Percentiles rank a stretch among this genome's conserved stretches.
phyloP scores from a whole-genome alignment of 305 asterid genomes.

The Fraxinus xanthoxyloides region DNA sequence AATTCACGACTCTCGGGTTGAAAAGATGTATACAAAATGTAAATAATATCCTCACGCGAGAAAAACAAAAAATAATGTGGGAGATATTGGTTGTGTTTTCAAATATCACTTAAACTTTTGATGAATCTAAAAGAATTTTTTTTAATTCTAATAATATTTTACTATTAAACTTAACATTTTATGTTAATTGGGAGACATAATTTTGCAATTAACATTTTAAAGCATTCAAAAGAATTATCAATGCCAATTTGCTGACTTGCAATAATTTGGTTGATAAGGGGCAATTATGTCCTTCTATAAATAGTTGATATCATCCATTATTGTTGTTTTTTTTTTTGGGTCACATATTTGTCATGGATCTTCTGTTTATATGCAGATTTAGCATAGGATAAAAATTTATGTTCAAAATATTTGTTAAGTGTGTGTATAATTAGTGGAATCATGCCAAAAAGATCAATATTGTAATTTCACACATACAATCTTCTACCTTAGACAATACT shows the following conservation, averaged over 20 bases:
- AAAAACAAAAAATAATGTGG: neutral
- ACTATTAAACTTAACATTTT: neutral
- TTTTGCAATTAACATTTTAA: neutral
- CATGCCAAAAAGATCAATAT: slow-evolving; percentile 16
- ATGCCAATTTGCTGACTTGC: neutral
- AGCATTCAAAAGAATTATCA: neutral
- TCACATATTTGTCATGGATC: neutral
- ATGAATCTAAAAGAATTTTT: no score
- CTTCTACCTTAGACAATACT: slow-evolving; percentile 8
- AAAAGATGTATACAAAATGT: no score
- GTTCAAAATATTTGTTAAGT: neutral
- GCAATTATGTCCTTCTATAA: neutral
- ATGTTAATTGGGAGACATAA: neutral
- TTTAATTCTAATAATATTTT: no score
- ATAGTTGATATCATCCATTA: neutral
- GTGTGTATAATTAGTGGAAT: neutral
- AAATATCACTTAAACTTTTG: no score
- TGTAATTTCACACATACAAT: neutral
- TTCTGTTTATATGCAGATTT: neutral
- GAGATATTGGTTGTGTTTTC: neutral
- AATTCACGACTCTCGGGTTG: neutral
- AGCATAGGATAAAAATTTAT: neutral
- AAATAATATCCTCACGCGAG: neutral
- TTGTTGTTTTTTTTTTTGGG: neutral
- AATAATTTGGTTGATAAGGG: neutral